A percentile compares a stretch with the other conserved stretches of the same genome.
Evolutionary conservation across 345 rosid species (phyloP).

Genomic region (Dipteronia dyeriana): DNA sequence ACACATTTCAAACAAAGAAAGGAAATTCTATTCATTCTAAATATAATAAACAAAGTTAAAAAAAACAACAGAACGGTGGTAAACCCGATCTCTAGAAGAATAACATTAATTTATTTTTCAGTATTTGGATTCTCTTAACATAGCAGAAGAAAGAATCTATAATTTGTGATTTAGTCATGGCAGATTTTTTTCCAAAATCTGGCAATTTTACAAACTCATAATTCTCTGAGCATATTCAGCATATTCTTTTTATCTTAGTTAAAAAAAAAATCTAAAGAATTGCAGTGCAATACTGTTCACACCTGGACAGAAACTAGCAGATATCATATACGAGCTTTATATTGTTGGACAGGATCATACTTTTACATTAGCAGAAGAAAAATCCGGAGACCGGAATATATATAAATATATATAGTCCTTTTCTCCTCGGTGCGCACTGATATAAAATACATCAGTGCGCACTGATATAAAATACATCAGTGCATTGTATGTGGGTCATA

Average conservation of each 20-base stretch:
- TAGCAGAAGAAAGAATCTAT: neutral
- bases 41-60: neutral
- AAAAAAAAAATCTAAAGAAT: neutral
- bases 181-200: neutral
- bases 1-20: neutral
- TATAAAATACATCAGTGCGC: too few relatives aligned
- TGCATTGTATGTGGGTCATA: too few relatives aligned
- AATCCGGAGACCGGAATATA: neutral
- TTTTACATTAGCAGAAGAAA: neutral
- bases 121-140: neutral
- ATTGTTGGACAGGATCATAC: neutral
- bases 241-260: neutral
- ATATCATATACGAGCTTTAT: neutral
- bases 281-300: neutral
- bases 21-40: neutral
- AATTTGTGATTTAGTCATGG: neutral
- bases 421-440: too few relatives aligned
- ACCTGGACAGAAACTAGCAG: neutral
- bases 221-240: neutral
- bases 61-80: neutral
- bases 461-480: too few relatives aligned
- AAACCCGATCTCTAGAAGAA: neutral
- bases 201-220: neutral
- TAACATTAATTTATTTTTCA: neutral
- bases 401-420: too few relatives aligned